These are phyloP conservation scores for Posidonia australis DNA, from an alignment of 106 monocot species.

Conservation along the genomic window DNA sequence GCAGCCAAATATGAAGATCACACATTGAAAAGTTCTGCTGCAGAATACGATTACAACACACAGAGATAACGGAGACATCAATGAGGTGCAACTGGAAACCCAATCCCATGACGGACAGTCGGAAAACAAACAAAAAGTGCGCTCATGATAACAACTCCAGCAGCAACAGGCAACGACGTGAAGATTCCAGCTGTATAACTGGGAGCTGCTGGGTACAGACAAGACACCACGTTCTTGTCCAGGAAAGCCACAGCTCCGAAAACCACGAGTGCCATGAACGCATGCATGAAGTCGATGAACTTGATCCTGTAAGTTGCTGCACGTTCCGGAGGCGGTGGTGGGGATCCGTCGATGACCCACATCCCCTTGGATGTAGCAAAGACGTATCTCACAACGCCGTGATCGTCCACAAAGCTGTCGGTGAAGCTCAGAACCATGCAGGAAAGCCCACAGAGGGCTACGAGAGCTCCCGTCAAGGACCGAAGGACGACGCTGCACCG, in stretches of 20 bases:
- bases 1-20: too few species aligned
- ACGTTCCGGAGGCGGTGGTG: not conserved
- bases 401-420: conserved; percentile 10
- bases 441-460: conserved; percentile 14
- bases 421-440: conserved; percentile 13
- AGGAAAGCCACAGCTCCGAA: conserved; percentile 11
- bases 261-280: conserved; percentile 18
- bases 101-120: conserved; percentile 20
- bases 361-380: conserved; percentile 10
- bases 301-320: conserved; percentile 10
- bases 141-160: conserved; percentile 14
- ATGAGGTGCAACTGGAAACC: conserved; percentile 11
- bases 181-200: conserved; percentile 1
- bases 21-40: too few species aligned
- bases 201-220: conserved; percentile 14
- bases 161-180: conserved; percentile 4
- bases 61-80: too few species aligned
- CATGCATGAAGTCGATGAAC: conserved; percentile 20
- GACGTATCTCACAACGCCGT: conserved; percentile 9
- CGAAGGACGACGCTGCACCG: conserved; percentile 3
- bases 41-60: too few species aligned
- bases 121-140: conserved; percentile 17
- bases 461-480: not conserved
- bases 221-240: conserved; percentile 10
- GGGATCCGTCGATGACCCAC: conserved; percentile 15